Evolutionary conservation across 2,329 filamentous ascomycete species (phyloP), one percentile per base, ranked within the genome.

Genomic region (Penicillium italicum): DNA sequence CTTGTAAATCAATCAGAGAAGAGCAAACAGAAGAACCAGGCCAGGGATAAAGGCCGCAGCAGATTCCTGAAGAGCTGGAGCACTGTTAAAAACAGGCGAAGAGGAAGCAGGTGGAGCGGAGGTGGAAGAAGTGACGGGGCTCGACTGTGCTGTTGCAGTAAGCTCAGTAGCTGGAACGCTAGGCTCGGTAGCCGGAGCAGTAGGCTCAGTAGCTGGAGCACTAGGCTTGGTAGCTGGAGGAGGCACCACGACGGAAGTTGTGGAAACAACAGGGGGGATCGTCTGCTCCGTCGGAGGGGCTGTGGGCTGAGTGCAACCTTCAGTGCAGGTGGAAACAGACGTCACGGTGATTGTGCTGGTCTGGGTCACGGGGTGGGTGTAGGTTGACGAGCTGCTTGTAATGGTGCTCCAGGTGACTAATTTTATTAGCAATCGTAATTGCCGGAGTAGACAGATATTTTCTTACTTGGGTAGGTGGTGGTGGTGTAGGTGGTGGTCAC

Each of bases 401-500:
- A 64, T 51, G 2, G 60, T 62, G 12, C 59, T 64, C 57, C 62
- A 64, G 31, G 62, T 66, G 10, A 66, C 62, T 61, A 43, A 43
- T 26, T 36, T 47, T 26, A 37, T 66, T 46, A 66, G 63, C 40
- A 45, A 45, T 53, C 3, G 2, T 4, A 12, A 44, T 20, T 16
- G 33, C 16, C 26, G 1, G 9, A 30, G 16, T 18, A 14, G 1
- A n/a, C 16, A 5, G 9, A 2, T 0, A 10, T 44, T 40, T 30
- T 60, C 63, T 48, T 65, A 69, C 66, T 59, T 36, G 69, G 68
- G 58, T 68, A 71, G 31, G 66, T 66, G 2, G 67, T 71, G 1
- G 68, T 70, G 3, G 59, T 64, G 37, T 59, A 67, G 14, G 61
- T 64, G 8, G 56, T 58, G 1, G 64, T 66, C 10, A 63, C 57